A percentile compares a stretch with the other conserved stretches of the same genome.
Evolutionary conservation across 306 rosid species (phyloP).

Genomic region (Senna tora): DNA sequence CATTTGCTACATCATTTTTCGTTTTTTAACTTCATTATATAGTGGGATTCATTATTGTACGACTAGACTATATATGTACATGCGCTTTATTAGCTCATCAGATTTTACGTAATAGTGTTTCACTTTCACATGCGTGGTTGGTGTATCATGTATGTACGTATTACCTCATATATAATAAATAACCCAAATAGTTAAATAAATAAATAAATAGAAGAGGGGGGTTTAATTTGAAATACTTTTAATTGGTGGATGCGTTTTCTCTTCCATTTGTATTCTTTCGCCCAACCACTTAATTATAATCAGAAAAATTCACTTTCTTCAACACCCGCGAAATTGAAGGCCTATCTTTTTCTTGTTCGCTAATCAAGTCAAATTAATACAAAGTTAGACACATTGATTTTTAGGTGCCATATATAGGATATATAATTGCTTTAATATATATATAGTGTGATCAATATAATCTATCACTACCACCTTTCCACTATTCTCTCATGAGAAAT

Average conservation of each 20-base stretch:
- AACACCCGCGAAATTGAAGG: neutral
- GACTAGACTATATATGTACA: too few species aligned
- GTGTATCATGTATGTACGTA: too few species aligned
- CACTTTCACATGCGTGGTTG: neutral
- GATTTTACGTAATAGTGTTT: neutral
- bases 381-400: neutral
- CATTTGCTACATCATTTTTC: too few species aligned
- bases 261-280: conserved; percentile 4
- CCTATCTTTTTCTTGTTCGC: neutral
- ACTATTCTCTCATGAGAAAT: neutral
- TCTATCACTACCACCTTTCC: conserved; percentile 3
- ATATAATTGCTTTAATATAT: neutral
- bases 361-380: neutral
- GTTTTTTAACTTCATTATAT: too few species aligned
- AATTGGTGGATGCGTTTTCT: neutral
- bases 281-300: neutral
- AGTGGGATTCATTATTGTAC: too few species aligned
- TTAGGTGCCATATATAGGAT: neutral
- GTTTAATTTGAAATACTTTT: neutral
- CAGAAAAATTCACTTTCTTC: neutral
- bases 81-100: too few species aligned
- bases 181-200: neutral
- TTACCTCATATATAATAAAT: neutral
- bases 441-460: neutral
- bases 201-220: neutral